Evolutionary conservation across 306 rosid genomes (phyloP).

Genomic region (Luffa aegyptiaca): DNA sequence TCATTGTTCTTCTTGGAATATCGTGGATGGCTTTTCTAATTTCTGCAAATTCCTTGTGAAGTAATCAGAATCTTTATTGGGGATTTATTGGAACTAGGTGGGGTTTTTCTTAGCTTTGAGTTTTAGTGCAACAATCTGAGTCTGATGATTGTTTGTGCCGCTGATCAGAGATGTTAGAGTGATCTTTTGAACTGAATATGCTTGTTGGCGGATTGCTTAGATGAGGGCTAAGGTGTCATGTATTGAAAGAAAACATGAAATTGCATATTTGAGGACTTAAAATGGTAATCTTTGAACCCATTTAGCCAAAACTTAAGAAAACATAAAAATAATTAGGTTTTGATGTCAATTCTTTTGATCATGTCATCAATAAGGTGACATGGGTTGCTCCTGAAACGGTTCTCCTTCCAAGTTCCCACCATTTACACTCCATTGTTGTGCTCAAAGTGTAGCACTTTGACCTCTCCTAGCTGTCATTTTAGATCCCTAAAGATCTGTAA

Average conservation of each 20-base stretch:
- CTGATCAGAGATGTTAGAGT: neutral
- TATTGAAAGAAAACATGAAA: neutral
- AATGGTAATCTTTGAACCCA: neutral
- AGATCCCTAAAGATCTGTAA: neutral
- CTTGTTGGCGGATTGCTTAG: neutral
- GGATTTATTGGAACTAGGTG: neutral
- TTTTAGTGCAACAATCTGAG: neutral
- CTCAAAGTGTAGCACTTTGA: neutral
- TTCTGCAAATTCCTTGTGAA: neutral
- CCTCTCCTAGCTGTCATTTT: neutral
- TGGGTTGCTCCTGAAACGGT: neutral
- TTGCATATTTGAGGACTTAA: neutral
- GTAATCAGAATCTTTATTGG: neutral
- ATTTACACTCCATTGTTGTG: neutral
- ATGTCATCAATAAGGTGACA: neutral
- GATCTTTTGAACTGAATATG: neutral
- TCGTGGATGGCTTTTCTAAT: neutral
- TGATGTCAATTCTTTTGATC: neutral
- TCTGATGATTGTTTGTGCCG: neutral
- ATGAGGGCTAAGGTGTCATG: neutral
- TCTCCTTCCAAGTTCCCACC: neutral
- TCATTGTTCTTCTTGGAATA: neutral
- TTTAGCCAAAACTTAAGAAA: neutral
- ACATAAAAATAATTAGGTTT: neutral
- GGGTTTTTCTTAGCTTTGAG: neutral